Evolutionary conservation across 2,329 filamentous ascomycete genomes (phyloP).

Genomic region (Trichoderma hamatum): DNA sequence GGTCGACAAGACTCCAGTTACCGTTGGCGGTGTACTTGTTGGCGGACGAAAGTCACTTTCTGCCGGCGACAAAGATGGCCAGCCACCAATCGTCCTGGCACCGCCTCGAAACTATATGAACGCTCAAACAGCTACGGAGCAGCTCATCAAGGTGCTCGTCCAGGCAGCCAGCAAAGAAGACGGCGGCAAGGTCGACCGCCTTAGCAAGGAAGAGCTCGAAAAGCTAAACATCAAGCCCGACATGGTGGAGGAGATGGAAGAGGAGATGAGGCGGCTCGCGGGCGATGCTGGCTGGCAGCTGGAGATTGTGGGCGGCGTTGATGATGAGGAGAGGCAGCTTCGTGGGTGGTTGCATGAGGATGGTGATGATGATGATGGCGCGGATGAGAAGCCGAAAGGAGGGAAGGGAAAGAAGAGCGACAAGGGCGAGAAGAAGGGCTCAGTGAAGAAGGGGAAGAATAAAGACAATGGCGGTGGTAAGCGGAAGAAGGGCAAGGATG

Average conservation of each 20-base stretch:
- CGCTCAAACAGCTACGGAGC: constrained; percentile 10
- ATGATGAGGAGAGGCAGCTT: constrained; percentile 61
- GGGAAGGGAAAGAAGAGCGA: constrained; percentile 1
- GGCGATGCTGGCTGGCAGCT: constrained; percentile 77
- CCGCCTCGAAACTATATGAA: constrained; percentile 46
- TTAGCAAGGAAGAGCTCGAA: constrained; percentile 69
- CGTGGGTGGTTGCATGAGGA: constrained; percentile 67
- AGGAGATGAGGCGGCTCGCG: constrained; percentile 69
- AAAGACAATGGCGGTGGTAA: neutral
- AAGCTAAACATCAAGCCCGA: constrained; percentile 67
- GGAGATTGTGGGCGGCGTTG: constrained; percentile 73
- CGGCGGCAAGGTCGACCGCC: constrained; percentile 62
- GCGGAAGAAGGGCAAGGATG: neutral
- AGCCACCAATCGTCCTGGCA: constrained; percentile 49
- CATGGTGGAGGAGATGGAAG: constrained; percentile 68
- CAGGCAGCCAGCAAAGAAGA: constrained; percentile 54
- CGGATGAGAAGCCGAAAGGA: constrained; percentile 26
- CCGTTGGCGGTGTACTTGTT: constrained; percentile 57
- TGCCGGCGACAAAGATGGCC: constrained; percentile 50
- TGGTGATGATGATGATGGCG: constrained; percentile 4
- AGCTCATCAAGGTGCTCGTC: constrained; percentile 49
- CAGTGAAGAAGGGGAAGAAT: neutral
- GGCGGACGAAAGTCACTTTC: constrained; percentile 56
- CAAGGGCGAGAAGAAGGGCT: neutral
- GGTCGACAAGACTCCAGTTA: constrained; percentile 33